These are phyloP conservation scores for Saturnispora zaruensis DNA, from an alignment of 805 yeast species.

Conservation along the genomic window DNA sequence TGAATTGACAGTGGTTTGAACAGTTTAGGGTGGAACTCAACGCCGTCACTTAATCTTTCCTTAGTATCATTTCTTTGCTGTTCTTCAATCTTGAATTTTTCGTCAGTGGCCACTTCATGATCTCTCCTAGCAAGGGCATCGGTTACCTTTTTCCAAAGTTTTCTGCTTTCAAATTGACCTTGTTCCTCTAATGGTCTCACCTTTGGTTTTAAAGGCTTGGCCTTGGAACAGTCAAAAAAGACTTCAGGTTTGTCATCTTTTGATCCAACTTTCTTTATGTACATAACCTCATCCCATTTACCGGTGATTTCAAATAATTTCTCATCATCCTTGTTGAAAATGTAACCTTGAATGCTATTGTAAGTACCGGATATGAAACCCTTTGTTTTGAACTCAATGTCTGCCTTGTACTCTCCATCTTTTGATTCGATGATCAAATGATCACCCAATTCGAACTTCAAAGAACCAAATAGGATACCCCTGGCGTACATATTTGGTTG, in stretches of 20 bases:
- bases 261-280: slow-evolving; percentile 43
- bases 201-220: slow-evolving; percentile 49
- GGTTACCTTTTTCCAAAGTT: slow-evolving; percentile 74
- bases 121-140: slow-evolving; percentile 73
- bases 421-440: slow-evolving; percentile 71
- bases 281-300: slow-evolving; percentile 87
- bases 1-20: slow-evolving; percentile 44
- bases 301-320: slow-evolving; percentile 61
- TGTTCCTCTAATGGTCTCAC: slow-evolving; percentile 78
- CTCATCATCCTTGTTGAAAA: slow-evolving; percentile 43
- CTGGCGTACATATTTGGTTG: slow-evolving; percentile 96
- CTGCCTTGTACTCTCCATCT: slow-evolving; percentile 46
- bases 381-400: slow-evolving; percentile 88
- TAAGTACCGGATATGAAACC: slow-evolving; percentile 91
- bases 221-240: slow-evolving; percentile 53
- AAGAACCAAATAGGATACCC: slow-evolving; percentile 83
- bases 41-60: slow-evolving; percentile 67
- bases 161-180: slow-evolving; percentile 71
- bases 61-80: slow-evolving; percentile 71
- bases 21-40: slow-evolving; percentile 70
- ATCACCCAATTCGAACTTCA: slow-evolving; percentile 89
- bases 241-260: slow-evolving; percentile 35
- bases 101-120: slow-evolving; percentile 79
- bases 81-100: slow-evolving; percentile 80
- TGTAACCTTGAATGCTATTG: slow-evolving; percentile 74